Evolutionary conservation across 441 rosid species (phyloP), one percentile per base, ranked within the genome.

Genomic region (Pelargonium citronellum): DNA sequence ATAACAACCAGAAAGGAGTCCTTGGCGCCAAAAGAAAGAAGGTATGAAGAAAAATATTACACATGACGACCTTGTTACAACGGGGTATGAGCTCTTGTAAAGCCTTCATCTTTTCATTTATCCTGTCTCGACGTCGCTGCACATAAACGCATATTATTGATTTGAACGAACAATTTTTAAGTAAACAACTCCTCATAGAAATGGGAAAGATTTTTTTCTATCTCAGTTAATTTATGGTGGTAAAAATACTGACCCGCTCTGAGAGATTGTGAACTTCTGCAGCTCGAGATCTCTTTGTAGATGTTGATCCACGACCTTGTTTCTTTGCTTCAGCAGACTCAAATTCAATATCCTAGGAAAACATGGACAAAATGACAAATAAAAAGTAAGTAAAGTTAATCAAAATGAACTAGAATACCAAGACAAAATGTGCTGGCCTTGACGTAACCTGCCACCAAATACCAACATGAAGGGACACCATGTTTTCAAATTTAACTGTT

Each of bases 261-360:
- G 98, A 93, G 78, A 89, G 87, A 75, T 93, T 93, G 81, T 93
- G 98, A 82, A 93, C 96, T 79, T 91, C 86, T 6, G 98, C 96
- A 77, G 98, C 97, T 17, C 97, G 96, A 67, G 95, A 82, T 80
- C 93, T 88, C 84, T 91, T 91, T 0, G 83, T 71, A 9, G 90
- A 87, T 67, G 89, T 69, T 67, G 95, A 84, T 74, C 92, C 90
- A 64, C 84, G 83, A 30, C 57, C 72, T 78, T 77, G 87, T 72
- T 85, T 88, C 67, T 85, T 89, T 66, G 76, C 73, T 17, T 83
- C 87, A 22, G 77, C 76, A 69, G 82, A 85, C 77, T 81, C 90
- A 61, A 85, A 78, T 67, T 88, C 91, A 73, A 76, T 79, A 76
- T 84, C 91, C 94, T 89, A 76, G 27, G 49, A 47, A 47, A 47